Conservation (phyloP, 75 land plant species). For the Picea sitchensis region DNA sequence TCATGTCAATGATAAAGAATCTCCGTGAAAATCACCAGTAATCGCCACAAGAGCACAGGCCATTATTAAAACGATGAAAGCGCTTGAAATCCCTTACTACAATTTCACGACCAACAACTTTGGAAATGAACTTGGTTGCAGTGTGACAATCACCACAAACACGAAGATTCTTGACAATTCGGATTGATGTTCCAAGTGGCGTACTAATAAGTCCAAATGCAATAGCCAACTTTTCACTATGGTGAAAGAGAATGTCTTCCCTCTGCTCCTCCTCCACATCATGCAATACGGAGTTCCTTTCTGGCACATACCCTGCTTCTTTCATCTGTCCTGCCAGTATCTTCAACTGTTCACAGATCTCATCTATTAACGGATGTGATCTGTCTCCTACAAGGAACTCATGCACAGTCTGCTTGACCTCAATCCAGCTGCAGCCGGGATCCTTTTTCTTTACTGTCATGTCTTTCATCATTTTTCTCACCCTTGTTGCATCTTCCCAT, state of each 20-base stretch:
- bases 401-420: slow-evolving; percentile 39
- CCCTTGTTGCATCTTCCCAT: slow-evolving; percentile 40
- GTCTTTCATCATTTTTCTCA: slow-evolving; percentile 41
- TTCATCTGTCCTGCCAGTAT: slow-evolving; percentile 30
- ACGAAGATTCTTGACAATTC: slow-evolving; percentile 35
- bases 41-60: slow-evolving; percentile 40
- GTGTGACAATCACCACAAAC: slow-evolving; percentile 35
- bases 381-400: slow-evolving; percentile 49
- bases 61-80: slow-evolving; percentile 36
- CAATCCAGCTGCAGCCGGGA: slow-evolving; percentile 66
- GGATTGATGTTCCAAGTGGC: slow-evolving; percentile 17
- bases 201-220: slow-evolving; percentile 42
- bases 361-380: slow-evolving; percentile 35
- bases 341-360: slow-evolving; percentile 52
- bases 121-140: slow-evolving; percentile 29
- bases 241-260: slow-evolving; percentile 45
- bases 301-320: slow-evolving; percentile 47
- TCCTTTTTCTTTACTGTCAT: slow-evolving; percentile 40
- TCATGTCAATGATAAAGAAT: too few relatives aligned
- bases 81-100: slow-evolving; percentile 33
- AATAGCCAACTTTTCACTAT: slow-evolving; percentile 66
- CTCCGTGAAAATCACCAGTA: slow-evolving; percentile 11
- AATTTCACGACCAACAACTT: slow-evolving; percentile 20
- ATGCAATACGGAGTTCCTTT: slow-evolving; percentile 34
- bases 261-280: slow-evolving; percentile 45